Percentiles rank a stretch among this genome's conserved stretches.
phyloP scores from a whole-genome alignment of 768 basidiomycete genomes.

The Panaeolus cyanescens region DNA sequence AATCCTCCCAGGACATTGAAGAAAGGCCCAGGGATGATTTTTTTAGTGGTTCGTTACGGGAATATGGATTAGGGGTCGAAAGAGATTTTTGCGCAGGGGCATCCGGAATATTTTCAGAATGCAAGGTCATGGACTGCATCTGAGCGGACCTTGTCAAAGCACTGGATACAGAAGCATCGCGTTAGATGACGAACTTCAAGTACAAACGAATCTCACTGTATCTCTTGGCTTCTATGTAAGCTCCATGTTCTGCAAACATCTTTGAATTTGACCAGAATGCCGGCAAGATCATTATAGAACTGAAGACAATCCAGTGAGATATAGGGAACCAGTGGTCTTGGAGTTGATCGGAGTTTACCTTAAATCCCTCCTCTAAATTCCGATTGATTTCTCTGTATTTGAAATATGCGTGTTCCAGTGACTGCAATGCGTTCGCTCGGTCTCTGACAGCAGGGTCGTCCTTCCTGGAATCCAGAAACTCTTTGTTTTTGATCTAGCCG shows the following conservation, averaged over 20 bases:
- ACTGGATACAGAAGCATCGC: slow-evolving; percentile 26
- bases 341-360: slow-evolving; percentile 43
- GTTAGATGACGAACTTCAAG: slow-evolving; percentile 6
- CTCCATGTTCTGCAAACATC: slow-evolving; percentile 79
- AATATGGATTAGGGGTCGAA: slow-evolving; percentile 2
- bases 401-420: slow-evolving; percentile 81
- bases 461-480: slow-evolving; percentile 74
- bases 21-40: slow-evolving; percentile 31
- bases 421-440: slow-evolving; percentile 80
- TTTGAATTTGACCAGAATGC: slow-evolving; percentile 72
- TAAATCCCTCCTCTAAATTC: slow-evolving; percentile 88
- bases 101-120: background rate
- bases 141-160: slow-evolving; percentile 36
- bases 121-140: slow-evolving; percentile 37
- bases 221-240: slow-evolving; percentile 67
- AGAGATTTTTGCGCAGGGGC: slow-evolving; percentile 2
- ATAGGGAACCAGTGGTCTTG: background rate
- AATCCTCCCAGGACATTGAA: slow-evolving; percentile 3
- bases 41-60: slow-evolving; percentile 18
- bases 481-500: slow-evolving; percentile 58
- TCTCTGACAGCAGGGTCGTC: slow-evolving; percentile 79
- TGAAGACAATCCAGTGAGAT: slow-evolving; percentile 26
- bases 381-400: slow-evolving; percentile 84
- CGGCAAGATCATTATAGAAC: slow-evolving; percentile 90
- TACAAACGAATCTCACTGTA: slow-evolving; percentile 53